Percentiles rank a stretch among this genome's conserved stretches.
phyloP scores from a whole-genome alignment of 257 asterid species.

The Phtheirospermum japonicum region DNA sequence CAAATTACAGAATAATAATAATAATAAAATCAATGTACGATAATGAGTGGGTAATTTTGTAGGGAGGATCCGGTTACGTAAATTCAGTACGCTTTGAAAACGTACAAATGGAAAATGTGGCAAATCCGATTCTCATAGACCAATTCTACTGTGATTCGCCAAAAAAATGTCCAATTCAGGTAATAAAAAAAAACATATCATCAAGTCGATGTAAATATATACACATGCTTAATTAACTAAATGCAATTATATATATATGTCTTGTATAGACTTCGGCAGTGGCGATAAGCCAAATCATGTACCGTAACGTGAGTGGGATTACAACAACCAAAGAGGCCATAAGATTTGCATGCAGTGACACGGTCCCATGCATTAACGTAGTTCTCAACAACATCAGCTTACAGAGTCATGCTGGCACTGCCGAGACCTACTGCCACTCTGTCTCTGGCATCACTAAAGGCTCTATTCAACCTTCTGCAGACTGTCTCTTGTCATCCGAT shows the following conservation, averaged over 20 bases:
- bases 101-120: conserved; percentile 68
- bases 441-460: conserved; percentile 76
- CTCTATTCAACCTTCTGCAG: conserved; percentile 69
- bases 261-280: conserved; percentile 64
- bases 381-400: conserved; percentile 74
- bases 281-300: conserved; percentile 70
- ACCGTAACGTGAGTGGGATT: conserved; percentile 73
- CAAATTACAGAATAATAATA: no score
- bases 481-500: conserved; percentile 62
- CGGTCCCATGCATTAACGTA: conserved; percentile 78
- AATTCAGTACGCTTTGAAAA: conserved; percentile 60
- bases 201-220: no score
- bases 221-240: no score
- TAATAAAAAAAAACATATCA: conserved; percentile 2
- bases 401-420: conserved; percentile 57
- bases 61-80: conserved; percentile 88
- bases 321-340: conserved; percentile 66
- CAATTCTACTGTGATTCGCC: conserved; percentile 91
- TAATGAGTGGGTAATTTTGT: conserved; percentile 3
- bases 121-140: conserved; percentile 86
- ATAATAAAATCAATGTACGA: neutral
- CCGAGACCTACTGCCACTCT: conserved; percentile 82
- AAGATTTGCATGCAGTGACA: conserved; percentile 87
- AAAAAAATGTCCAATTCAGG: conserved; percentile 67
- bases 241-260: no score